Evolutionary conservation across 2,329 filamentous ascomycete genomes (phyloP).

Genomic region (Diaporthe sp.): DNA sequence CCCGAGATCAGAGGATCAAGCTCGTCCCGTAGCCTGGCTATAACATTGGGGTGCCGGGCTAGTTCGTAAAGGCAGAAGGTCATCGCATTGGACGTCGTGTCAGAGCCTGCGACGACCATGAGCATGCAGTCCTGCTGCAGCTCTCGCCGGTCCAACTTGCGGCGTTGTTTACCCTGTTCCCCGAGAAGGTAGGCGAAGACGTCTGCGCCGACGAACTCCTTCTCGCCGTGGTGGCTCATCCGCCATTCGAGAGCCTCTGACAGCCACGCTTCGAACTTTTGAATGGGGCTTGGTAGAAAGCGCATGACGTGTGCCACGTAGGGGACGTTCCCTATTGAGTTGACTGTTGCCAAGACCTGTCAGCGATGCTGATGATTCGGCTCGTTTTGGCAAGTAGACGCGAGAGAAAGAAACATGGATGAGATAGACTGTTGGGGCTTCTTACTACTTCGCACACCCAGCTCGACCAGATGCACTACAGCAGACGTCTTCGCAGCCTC

Average conservation of each 20-base stretch:
- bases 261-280: constrained; percentile 14
- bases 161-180: constrained; percentile 15
- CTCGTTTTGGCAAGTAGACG: background rate
- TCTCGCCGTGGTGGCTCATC: constrained; percentile 19
- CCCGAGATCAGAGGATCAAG: background rate
- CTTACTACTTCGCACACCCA: constrained; percentile 28
- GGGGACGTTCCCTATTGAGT: constrained; percentile 6
- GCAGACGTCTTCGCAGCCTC: constrained; percentile 7
- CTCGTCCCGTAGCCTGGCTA: constrained; percentile 58
- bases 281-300: constrained; percentile 11
- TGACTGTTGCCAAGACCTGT: background rate
- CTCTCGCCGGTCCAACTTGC: constrained; percentile 11
- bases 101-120: constrained; percentile 57
- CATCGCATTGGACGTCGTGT: constrained; percentile 74
- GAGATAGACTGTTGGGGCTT: background rate
- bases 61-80: constrained; percentile 75
- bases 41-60: constrained; percentile 61
- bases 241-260: constrained; percentile 15
- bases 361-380: background rate
- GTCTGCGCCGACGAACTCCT: constrained; percentile 6
- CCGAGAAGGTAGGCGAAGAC: constrained; percentile 5
- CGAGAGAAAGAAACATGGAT: background rate
- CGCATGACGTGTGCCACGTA: constrained; percentile 17
- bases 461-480: constrained; percentile 2
- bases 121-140: constrained; percentile 21